Conservation (phyloP, 192 early-diverging fungal genomes). For the Coemansia sp. region DNA sequence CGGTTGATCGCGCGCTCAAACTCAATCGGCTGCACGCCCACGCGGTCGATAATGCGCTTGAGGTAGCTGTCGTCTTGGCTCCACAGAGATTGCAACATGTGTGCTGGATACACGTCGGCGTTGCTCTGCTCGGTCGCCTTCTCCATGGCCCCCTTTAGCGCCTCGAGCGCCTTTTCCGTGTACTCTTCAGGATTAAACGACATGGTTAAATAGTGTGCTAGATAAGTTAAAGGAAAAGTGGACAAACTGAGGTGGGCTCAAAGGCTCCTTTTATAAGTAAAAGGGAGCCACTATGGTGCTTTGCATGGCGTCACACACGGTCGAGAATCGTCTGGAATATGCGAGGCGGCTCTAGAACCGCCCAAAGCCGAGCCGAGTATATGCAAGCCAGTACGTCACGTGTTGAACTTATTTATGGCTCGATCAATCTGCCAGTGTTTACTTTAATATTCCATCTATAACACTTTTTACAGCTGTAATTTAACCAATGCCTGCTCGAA, state of each 20-base stretch:
- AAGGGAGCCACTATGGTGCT: too few species aligned
- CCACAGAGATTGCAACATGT: constrained; percentile 78
- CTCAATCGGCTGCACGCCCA: constrained; percentile 74
- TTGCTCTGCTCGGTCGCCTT: constrained; percentile 76
- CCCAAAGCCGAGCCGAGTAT: too few species aligned
- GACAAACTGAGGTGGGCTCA: too few species aligned
- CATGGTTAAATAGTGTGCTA: constrained; percentile 12
- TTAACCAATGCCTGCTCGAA: not conserved
- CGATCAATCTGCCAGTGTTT: not conserved
- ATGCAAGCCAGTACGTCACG: too few species aligned
- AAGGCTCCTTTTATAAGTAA: too few species aligned
- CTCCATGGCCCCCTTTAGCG: constrained; percentile 61
- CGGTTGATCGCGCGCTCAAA: constrained; percentile 82
- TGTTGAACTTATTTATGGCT: too few species aligned
- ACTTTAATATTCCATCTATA: not conserved
- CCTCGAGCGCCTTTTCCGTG: constrained; percentile 83
- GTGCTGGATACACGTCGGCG: constrained; percentile 75
- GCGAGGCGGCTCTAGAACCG: too few species aligned
- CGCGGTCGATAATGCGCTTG: constrained; percentile 75
- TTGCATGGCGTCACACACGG: too few species aligned
- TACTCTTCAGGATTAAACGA: constrained; percentile 67
- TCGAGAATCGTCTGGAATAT: too few species aligned
- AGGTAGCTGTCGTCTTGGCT: constrained; percentile 81
- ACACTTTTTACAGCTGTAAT: not conserved
- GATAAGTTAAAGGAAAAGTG: too few species aligned